Percentiles rank a stretch among this genome's conserved stretches.
Evolutionary conservation across 2,329 filamentous ascomycete species (phyloP).

Genomic region (Tolypocladium ovalisporum): DNA sequence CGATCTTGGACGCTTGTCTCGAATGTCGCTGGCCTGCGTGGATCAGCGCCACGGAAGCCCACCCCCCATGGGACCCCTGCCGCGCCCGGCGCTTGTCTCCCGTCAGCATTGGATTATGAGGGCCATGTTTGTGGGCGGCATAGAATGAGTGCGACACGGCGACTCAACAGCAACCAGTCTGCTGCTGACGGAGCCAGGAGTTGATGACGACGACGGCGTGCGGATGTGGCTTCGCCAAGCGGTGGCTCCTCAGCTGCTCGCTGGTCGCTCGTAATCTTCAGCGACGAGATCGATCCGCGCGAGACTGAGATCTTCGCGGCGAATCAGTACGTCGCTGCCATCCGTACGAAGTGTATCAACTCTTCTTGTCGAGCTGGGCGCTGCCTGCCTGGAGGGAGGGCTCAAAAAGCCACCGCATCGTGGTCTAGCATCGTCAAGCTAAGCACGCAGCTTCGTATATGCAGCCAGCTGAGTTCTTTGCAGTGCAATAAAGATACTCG

Average conservation of each 20-base stretch:
- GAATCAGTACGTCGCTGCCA: neutral
- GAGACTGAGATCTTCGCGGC: too few relatives aligned
- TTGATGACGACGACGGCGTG: neutral
- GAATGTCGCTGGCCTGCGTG: slow-evolving; percentile 10
- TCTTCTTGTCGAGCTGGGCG: neutral
- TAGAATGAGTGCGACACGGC: neutral
- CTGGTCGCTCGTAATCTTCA: neutral
- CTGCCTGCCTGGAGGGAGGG: neutral
- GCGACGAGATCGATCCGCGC: neutral
- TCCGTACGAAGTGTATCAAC: too few relatives aligned
- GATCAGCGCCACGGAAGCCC: slow-evolving; percentile 1
- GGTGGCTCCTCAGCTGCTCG: neutral
- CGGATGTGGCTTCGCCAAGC: neutral
- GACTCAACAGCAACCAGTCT: neutral
- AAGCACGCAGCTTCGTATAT: neutral
- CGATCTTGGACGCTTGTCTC: slow-evolving; percentile 16
- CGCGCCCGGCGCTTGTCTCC: slow-evolving; percentile 1
- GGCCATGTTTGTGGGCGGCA: neutral
- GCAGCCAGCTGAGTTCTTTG: neutral
- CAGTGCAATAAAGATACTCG: too few relatives aligned
- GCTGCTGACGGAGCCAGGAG: neutral
- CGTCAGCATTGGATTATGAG: neutral
- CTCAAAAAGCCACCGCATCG: neutral
- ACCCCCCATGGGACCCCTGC: neutral
- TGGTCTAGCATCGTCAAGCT: neutral